phyloP scores from a whole-genome alignment of 2,329 filamentous ascomycete genomes.

The Cytospora mali region DNA sequence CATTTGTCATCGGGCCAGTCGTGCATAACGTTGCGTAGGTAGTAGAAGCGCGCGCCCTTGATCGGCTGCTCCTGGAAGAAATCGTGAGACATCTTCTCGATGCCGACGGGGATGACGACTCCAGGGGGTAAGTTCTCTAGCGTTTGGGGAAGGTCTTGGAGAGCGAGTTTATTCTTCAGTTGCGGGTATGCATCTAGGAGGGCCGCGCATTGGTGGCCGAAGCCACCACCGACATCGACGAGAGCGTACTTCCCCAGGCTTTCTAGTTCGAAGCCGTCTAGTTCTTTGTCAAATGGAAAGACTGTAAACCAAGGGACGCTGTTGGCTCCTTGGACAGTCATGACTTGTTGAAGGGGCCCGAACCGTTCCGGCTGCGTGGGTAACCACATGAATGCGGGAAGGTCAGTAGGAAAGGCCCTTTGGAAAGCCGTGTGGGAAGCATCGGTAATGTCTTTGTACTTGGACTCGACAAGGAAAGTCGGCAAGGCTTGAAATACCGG shows the following conservation, averaged over 20 bases:
- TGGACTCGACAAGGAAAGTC: slow-evolving; percentile 30
- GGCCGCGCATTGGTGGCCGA: slow-evolving; percentile 28
- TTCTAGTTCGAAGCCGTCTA: neutral
- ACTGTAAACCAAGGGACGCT: slow-evolving; percentile 31
- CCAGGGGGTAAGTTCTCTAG: neutral
- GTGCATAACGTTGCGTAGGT: slow-evolving; percentile 43
- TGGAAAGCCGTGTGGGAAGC: slow-evolving; percentile 32
- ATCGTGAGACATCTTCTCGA: slow-evolving; percentile 31
- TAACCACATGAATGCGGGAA: slow-evolving; percentile 33
- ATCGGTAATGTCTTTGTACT: slow-evolving; percentile 32
- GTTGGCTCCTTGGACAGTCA: slow-evolving; percentile 32
- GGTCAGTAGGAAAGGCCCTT: slow-evolving; percentile 33
- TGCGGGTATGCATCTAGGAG: slow-evolving; percentile 10
- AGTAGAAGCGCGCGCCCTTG: slow-evolving; percentile 41
- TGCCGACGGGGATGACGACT: neutral
- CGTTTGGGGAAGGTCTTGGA: slow-evolving; percentile 19
- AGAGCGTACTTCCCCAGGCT: neutral
- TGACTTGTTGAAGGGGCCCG: slow-evolving; percentile 31
- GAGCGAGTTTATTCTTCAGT: neutral
- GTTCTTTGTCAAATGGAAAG: slow-evolving; percentile 31
- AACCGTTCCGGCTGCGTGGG: slow-evolving; percentile 31
- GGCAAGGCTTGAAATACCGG: slow-evolving; percentile 30
- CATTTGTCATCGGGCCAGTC: slow-evolving; percentile 41
- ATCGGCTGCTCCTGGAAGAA: slow-evolving; percentile 35
- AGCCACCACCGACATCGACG: slow-evolving; percentile 26